Conservation (phyloP, 106 monocot genomes). For the Dendrobium huoshanense region DNA sequence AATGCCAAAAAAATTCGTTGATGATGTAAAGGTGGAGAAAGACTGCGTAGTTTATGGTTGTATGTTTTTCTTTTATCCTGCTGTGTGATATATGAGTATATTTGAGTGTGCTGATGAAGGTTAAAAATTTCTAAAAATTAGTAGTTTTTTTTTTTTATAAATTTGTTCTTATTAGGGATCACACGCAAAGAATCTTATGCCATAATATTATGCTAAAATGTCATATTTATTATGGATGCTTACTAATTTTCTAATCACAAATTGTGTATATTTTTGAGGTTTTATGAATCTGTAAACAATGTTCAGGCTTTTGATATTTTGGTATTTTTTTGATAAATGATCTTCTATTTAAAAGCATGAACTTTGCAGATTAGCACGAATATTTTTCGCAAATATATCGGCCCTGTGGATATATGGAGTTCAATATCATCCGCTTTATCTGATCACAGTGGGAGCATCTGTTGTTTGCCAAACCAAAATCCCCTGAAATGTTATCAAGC, state of each 20-base stretch:
- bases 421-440: slow-evolving; percentile 15
- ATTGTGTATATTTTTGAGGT: not conserved
- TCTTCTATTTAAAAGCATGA: not conserved
- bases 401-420: slow-evolving; percentile 70
- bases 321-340: not conserved
- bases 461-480: slow-evolving; percentile 38
- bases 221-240: too few species aligned
- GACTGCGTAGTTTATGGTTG: not conserved
- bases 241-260: not conserved
- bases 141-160: too few species aligned
- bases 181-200: too few species aligned
- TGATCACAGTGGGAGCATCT: slow-evolving; percentile 4
- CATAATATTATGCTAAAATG: too few species aligned
- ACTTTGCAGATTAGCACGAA: slow-evolving; percentile 41
- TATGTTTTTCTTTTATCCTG: not conserved
- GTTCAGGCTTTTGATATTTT: not conserved
- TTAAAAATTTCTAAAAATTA: too few species aligned
- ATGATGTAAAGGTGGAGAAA: not conserved
- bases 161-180: too few species aligned
- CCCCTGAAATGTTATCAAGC: slow-evolving; percentile 56
- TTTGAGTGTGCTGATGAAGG: too few species aligned
- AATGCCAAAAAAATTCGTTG: not conserved
- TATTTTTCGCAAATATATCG: slow-evolving; percentile 73
- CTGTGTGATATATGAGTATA: not conserved
- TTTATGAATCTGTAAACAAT: not conserved